Percentiles rank a stretch among this genome's conserved stretches.
Evolutionary conservation across 306 rosid species (phyloP).

Genomic region (Vigna reflexopilosa): DNA sequence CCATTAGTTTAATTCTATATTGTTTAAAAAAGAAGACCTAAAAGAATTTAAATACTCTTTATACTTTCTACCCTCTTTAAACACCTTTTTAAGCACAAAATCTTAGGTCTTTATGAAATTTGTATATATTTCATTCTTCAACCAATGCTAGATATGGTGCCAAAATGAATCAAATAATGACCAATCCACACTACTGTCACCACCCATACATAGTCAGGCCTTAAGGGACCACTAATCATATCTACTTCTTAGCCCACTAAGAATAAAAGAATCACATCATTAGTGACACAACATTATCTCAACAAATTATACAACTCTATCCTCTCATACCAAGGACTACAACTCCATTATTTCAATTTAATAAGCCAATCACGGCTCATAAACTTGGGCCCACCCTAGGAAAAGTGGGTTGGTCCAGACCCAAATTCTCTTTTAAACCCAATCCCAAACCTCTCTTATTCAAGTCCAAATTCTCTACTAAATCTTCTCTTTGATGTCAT

Average conservation of each 20-base stretch:
- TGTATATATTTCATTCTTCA: not conserved
- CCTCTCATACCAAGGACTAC: not conserved
- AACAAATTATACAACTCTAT: not conserved
- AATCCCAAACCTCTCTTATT: not conserved
- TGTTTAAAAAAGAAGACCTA: too few species aligned
- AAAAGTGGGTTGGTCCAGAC: conserved; percentile 8
- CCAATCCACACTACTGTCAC: not conserved
- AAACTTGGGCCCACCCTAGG: conserved; percentile 23
- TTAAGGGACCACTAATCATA: conserved; percentile 40
- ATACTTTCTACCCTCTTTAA: too few species aligned
- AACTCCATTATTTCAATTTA: conserved; percentile 7
- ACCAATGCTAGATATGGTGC: not conserved
- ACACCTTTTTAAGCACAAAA: too few species aligned
- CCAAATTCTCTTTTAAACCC: conserved; percentile 5
- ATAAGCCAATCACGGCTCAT: conserved; percentile 16
- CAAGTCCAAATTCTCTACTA: too few species aligned
- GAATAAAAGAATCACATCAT: not conserved
- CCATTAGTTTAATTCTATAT: too few species aligned
- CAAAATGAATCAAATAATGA: not conserved
- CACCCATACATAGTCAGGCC: conserved; percentile 4
- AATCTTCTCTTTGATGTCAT: too few species aligned
- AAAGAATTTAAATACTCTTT: too few species aligned
- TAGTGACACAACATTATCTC: not conserved
- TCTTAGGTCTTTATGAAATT: too few species aligned
- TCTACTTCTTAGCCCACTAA: conserved; percentile 28